phyloP scores from a whole-genome alignment of 2,329 filamentous ascomycete species.

The Claviceps pusilla region DNA sequence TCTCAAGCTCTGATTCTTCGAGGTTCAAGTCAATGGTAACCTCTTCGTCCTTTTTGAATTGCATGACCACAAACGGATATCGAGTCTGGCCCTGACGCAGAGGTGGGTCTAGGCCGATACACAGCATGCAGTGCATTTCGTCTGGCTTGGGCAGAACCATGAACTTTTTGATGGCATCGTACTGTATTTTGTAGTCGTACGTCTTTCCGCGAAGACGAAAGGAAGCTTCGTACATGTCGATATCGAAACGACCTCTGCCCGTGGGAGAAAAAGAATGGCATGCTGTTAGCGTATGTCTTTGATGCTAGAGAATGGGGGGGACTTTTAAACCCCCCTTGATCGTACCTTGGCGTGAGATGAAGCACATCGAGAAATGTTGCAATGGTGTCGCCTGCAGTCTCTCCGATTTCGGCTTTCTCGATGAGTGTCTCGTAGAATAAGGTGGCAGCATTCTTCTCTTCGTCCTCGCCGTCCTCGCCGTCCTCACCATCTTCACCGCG shows the following conservation, averaged over 20 bases:
- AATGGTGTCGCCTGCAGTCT: conserved; percentile 96
- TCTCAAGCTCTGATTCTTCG: conserved; percentile 72
- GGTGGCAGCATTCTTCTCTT: conserved; percentile 87
- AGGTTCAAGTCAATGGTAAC: conserved; percentile 94
- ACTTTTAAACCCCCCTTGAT: not conserved
- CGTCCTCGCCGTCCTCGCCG: conserved; percentile 36
- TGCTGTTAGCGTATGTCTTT: not conserved
- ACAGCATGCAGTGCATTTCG: conserved; percentile 87
- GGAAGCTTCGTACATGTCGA: conserved; percentile 97
- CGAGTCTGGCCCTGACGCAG: conserved; percentile 92
- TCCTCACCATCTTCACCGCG: conserved; percentile 63
- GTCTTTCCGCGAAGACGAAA: conserved; percentile 97
- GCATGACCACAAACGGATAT: conserved; percentile 98
- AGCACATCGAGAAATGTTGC: conserved; percentile 93
- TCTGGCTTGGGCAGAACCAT: conserved; percentile 98
- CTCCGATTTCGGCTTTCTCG: conserved; percentile 97
- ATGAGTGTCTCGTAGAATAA: conserved; percentile 98
- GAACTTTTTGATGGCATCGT: conserved; percentile 95
- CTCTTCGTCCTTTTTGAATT: conserved; percentile 95
- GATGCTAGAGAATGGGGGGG: not conserved
- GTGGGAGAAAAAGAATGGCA: not conserved
- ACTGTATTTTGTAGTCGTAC: conserved; percentile 99
- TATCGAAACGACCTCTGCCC: conserved; percentile 88
- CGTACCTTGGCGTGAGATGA: conserved; percentile 81
- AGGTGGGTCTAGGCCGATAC: conserved; percentile 84